Conservation (phyloP, 805 yeast species). For the Yarrowia sp. region DNA sequence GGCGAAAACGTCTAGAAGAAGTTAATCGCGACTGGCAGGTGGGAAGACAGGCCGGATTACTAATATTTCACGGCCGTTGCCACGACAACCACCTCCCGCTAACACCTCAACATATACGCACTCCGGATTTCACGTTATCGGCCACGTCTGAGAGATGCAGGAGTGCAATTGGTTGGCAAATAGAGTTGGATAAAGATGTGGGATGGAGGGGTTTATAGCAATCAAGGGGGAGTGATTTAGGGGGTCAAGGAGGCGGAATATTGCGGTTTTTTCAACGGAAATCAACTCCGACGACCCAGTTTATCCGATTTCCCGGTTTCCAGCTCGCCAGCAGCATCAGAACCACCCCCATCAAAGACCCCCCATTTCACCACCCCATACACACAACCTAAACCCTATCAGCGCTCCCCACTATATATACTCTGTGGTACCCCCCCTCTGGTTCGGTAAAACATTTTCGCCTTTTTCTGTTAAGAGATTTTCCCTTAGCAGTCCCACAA, state of each 20-base stretch:
- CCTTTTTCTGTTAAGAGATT: constrained; percentile 29
- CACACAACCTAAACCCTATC: constrained; percentile 23
- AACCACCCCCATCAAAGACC: background rate
- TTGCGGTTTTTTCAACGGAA: background rate
- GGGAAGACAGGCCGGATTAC: background rate
- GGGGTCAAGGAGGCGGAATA: background rate
- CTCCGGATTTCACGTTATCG: constrained; percentile 24
- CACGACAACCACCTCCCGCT: too few relatives aligned
- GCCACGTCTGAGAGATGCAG: constrained; percentile 9
- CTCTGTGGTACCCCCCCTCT: background rate
- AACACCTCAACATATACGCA: too few relatives aligned
- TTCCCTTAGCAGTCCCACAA: constrained; percentile 22
- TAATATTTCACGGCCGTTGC: too few relatives aligned
- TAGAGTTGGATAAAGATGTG: constrained; percentile 7
- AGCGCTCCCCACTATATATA: background rate
- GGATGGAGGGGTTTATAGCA: constrained; percentile 12
- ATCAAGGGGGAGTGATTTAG: background rate
- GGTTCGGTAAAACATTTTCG: constrained; percentile 1
- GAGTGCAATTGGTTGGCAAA: constrained; percentile 16
- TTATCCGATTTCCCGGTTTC: background rate
- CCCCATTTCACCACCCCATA: background rate
- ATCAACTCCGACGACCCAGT: too few relatives aligned
- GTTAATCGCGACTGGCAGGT: too few relatives aligned
- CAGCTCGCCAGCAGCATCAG: too few relatives aligned
- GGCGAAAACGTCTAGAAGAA: too few relatives aligned